Evolutionary conservation across 2,329 filamentous ascomycete genomes (phyloP).

Genomic region (Pleoardoris graminearum): DNA sequence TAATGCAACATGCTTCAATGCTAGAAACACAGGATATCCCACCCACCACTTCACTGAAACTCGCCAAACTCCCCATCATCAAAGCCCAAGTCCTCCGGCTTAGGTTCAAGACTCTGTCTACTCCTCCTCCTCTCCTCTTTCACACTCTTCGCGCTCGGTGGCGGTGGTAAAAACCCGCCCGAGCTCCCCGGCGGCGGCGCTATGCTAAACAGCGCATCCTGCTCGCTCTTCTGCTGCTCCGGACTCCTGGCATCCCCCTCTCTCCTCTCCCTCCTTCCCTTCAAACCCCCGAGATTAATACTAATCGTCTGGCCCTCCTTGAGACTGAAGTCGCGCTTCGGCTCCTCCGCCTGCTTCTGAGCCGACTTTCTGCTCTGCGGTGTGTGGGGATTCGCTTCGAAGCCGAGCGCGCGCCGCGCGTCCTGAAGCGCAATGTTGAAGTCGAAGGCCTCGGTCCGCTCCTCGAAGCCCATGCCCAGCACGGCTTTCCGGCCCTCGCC

Average conservation of each 20-base stretch:
- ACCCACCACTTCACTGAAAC: conserved; percentile 59
- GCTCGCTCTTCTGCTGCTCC: conserved; percentile 45
- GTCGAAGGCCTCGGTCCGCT: conserved; percentile 83
- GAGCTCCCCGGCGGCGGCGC: conserved; percentile 65
- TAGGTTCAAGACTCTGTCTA: conserved; percentile 49
- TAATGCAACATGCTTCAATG: conserved; percentile 24
- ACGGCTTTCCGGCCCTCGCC: conserved; percentile 77
- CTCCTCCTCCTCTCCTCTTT: conserved; percentile 62
- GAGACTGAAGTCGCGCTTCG: conserved; percentile 75
- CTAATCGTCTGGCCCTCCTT: conserved; percentile 91
- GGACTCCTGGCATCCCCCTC: conserved; percentile 38
- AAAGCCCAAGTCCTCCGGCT: conserved; percentile 70
- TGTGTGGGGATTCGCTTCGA: conserved; percentile 51
- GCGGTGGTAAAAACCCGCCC: conserved; percentile 63
- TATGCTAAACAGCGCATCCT: conserved; percentile 68
- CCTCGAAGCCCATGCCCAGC: conserved; percentile 84
- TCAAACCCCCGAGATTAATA: conserved; percentile 68
- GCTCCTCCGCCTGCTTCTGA: conserved; percentile 53
- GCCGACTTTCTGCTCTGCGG: conserved; percentile 11
- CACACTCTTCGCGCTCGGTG: conserved; percentile 65
- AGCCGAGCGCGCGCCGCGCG: conserved; percentile 69
- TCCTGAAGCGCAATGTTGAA: conserved; percentile 81
- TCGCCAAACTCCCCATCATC: conserved; percentile 89
- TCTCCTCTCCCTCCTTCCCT: conserved; percentile 50
- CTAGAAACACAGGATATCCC: conserved; percentile 4